Base-by-base conservation (phyloP, 208 protist genomes). In the Porcisia hertigi region DNA sequence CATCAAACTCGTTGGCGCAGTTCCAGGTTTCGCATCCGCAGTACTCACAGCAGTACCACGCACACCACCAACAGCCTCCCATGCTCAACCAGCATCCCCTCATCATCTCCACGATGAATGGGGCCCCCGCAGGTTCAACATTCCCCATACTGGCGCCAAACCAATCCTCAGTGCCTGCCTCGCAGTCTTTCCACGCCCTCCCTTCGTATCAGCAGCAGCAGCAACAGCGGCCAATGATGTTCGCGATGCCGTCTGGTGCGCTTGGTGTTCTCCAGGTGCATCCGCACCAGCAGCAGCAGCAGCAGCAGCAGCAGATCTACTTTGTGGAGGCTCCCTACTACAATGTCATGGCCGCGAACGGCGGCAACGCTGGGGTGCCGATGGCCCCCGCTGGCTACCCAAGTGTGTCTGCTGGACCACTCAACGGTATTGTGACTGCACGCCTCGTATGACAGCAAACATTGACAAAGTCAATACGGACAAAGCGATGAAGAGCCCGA, bases 221-320 rank as follows among this genome's bases (percentile, higher is more conserved):
- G 54, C 77, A 58, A 41, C 47, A 52, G 47, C 47, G 47, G 47
- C 55, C 71, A 30, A 39, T 81, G 34, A 39, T 82, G n/a, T 77
- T 77, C n/a, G 49, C 77, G 20, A 71, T 82, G 55, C 55, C 43
- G n/a, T 9, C 77, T 43, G 75, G 70, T 16, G 18, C 47, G 11
- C 72, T 53, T 49, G 58, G 36, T 16, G 49, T 77, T 34, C 73
- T 74, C 45, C 77, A 77, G 30, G 12, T 79, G 30, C 74, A 78
- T 11, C 66, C 54, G 41, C 69, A 34, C 12, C 77, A 76, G 66
- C 76, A 81, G 54, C 76, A 73, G 34, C 70, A 65, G 47, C 75
- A 75, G 60, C 70, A 71, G 57, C 75, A 80, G 60, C 70, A 76
- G 69, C 76, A 69, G 49, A 69, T 82, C 30, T 82, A 69, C 52